phyloP scores from a whole-genome alignment of 2,329 filamentous ascomycete species.

The Fusarium sarcochroum region DNA sequence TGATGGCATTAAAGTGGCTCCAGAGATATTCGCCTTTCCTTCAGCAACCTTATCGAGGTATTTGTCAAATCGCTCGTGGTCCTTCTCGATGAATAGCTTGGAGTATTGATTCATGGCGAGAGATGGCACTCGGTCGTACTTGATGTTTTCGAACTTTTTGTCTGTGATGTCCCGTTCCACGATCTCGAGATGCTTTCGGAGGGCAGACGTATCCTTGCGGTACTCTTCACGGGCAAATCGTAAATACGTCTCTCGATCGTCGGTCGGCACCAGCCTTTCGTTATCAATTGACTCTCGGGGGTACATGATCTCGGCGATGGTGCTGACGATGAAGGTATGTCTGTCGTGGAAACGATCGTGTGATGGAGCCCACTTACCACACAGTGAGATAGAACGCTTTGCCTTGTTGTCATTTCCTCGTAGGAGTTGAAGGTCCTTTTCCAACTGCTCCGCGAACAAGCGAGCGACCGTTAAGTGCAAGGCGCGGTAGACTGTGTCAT shows the following conservation, averaged over 20 bases:
- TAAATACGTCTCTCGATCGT: constrained; percentile 65
- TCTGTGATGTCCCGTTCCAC: constrained; percentile 67
- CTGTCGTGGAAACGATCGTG: constrained; percentile 69
- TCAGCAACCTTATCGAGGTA: constrained; percentile 65
- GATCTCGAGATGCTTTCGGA: constrained; percentile 66
- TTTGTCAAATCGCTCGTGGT: constrained; percentile 62
- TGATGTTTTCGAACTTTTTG: constrained; percentile 63
- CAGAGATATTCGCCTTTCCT: constrained; percentile 66
- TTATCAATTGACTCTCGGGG: constrained; percentile 53
- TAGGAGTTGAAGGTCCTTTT: constrained; percentile 60
- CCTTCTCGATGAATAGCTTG: constrained; percentile 64
- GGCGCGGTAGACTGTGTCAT: constrained; percentile 63
- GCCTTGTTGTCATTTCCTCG: constrained; percentile 56
- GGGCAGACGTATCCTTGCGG: constrained; percentile 64
- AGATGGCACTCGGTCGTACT: constrained; percentile 70
- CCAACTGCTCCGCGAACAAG: constrained; percentile 69
- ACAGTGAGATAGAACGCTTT: constrained; percentile 65
- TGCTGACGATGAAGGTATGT: constrained; percentile 69
- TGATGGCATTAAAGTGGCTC: constrained; percentile 68
- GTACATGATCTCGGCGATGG: constrained; percentile 69
- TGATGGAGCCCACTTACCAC: constrained; percentile 73
- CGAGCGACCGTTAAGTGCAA: constrained; percentile 68
- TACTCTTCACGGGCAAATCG: constrained; percentile 68
- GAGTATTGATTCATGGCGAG: constrained; percentile 69
- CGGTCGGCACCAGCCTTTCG: constrained; percentile 48